Evolutionary conservation across 805 yeast species (phyloP).

Genomic region (Lachancea quebecensis): DNA sequence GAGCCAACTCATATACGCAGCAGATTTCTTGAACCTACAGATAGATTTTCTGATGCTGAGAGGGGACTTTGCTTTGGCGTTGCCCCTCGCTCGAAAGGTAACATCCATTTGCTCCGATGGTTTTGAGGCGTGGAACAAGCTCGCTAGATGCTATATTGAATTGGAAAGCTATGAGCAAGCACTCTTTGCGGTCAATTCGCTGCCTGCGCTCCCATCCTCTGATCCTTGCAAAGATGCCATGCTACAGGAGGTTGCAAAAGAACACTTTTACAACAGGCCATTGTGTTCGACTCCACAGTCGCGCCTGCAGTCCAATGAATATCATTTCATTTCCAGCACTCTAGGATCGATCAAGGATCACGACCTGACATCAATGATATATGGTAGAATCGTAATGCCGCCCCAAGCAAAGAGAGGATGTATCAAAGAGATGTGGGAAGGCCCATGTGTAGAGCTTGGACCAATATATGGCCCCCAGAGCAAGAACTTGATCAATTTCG

Average conservation of each 20-base stretch:
- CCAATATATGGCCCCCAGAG: conserved; percentile 31
- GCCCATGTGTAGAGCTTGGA: conserved; percentile 22
- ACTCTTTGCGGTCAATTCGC: conserved; percentile 26
- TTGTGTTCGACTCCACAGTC: conserved; percentile 14
- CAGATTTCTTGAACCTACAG: conserved; percentile 26
- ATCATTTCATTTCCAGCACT: conserved; percentile 18
- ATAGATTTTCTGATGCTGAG: conserved; percentile 20
- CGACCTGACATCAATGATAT: conserved; percentile 19
- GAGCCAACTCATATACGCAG: conserved; percentile 19
- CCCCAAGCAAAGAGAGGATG: conserved; percentile 20
- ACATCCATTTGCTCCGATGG: conserved; percentile 27
- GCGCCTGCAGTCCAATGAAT: conserved; percentile 21
- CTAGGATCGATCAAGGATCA: conserved; percentile 22
- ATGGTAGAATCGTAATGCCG: conserved; percentile 30
- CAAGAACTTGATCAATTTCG: conserved; percentile 25
- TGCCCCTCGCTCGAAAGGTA: conserved; percentile 20
- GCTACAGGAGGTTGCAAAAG: conserved; percentile 4
- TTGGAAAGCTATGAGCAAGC: conserved; percentile 21
- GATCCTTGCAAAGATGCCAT: conserved; percentile 21
- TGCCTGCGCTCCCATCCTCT: conserved; percentile 23
- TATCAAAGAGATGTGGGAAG: conserved; percentile 22
- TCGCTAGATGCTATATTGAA: conserved; percentile 25
- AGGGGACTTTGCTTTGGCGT: conserved; percentile 23
- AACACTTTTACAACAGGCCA: conserved; percentile 25
- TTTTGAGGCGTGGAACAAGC: conserved; percentile 26